Evolutionary conservation across 2,329 filamentous ascomycete species (phyloP), one percentile per base, ranked within the genome.

Genomic region (Colletotrichum phormii): DNA sequence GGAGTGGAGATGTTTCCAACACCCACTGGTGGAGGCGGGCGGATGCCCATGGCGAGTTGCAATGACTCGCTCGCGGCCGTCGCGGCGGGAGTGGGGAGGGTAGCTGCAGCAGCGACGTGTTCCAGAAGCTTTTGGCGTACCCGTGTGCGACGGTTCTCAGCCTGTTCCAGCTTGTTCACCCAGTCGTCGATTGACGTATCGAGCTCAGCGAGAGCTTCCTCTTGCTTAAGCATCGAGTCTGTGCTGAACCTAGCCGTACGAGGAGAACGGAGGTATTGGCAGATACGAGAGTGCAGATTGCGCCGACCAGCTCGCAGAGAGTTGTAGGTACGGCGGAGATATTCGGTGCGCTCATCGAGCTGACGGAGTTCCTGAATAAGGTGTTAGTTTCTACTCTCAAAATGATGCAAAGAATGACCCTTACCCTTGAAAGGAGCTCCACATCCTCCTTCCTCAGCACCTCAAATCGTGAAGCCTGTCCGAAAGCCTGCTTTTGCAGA

Each of bases 51-150:
- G 61, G 81, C 82, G 58, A 83, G 80, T 69, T 86, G 85, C 64
- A 85, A 78, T 59, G 81, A 82, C 74, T 86, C 84, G 72, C 80
- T 83, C 42, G 81, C 78, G 26, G 80, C 79, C 9, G 80, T 75
- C 64, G 76, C 73, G 57, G 76, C 73, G 12, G 79, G 76, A 15
- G 79, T 61, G 37, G 84, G 80, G 13, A 93, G 84, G 7, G 89
- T 89, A 64, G 89, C 84, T 2, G 93, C 92, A 18, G 93, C 94
- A 59, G 94, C 93, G 64, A 95, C 91, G 78, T 96, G 94, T 81
- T 96, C 93, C 4, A 96, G 88, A 13, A 96, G 85, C 85, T 95
- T 96, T 80, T 95, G 93, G 49, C 93, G 89, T 57, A 96, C 90
- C 7, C 92, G 88, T 18, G 91, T 92, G 53, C 93, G 90, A 78